Evolutionary conservation across 1,284 basidiomycete genomes (phyloP), one percentile per base, ranked within the genome.

Genomic region (Naganishia sp.): DNA sequence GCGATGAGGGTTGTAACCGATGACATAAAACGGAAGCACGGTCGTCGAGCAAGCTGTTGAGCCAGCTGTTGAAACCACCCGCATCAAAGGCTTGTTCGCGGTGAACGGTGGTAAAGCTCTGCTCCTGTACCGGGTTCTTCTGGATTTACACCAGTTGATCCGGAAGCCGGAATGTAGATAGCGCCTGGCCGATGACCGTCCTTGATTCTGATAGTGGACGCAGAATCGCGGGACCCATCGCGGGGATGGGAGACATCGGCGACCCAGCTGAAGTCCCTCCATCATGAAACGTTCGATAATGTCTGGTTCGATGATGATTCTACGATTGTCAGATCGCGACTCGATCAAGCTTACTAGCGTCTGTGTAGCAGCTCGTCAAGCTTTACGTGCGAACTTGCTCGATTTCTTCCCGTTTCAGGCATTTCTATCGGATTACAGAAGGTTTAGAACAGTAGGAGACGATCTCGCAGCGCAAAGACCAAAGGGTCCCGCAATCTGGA

Each of bases 271-370:
- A 7, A 7, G 36, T 7, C 36, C 9, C 13, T 39, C 13, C 36
- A 13, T 39, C 36, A 4, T 60, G 21, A 61, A 42, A 49, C 48
- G 59, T 52, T 50, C 33, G 28, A 39, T 43, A 48, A 10, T 10
- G 36, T 33, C 18, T 21, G 13, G 59, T 61, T 61, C 59, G 59
- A 61, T 61, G 59, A 61, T 61, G 59, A 52, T 61, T 61, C 59
- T 43, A 61, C 59, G 59, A 61, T 61, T 52, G 48, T 42, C 33
- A 36, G 59, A 61, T 61, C 59, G 48, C 36, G 56, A 50, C 59
- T 61, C 59, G 59, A 61, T 61, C 21, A 43, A 25, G 21, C 43
- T 49, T 48, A 42, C 13, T 25, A 33, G 50, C 18, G 28, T 39
- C 33, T 21, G 36, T n/a, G 18, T 6, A 36, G 16, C 23, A 49